Percentiles rank a stretch among this genome's conserved stretches.
Conservation (phyloP, 1,139 yeast genomes). For the Saccharomycopsis hybrid region DNA sequence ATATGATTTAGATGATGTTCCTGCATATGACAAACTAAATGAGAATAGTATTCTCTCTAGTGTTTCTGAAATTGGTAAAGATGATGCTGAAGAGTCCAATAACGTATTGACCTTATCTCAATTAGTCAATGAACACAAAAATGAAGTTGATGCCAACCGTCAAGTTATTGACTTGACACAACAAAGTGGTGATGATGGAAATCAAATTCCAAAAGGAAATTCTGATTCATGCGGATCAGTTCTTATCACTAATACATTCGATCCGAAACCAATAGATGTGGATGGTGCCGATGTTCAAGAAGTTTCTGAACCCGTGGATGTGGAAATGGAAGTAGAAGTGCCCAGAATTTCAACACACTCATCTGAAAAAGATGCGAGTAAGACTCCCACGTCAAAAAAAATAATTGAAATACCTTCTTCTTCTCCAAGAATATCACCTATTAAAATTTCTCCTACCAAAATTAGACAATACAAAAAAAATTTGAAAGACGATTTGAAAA, state of each 20-base stretch:
- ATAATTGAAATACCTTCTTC: constrained; percentile 15
- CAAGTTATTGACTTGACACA: constrained; percentile 6
- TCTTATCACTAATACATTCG: background rate
- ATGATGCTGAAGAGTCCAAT: background rate
- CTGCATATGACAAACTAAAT: background rate
- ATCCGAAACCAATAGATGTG: no score
- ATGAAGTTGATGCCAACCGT: background rate
- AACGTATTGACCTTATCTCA: constrained; percentile 16
- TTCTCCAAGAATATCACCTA: constrained; percentile 18
- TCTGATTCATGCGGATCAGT: background rate
- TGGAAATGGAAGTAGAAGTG: no score
- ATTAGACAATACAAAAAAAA: constrained; percentile 1
- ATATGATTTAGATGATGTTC: constrained; percentile 9
- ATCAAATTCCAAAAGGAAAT: background rate
- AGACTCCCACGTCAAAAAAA: background rate
- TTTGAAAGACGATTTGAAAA: background rate
- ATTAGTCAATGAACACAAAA: constrained; percentile 2
- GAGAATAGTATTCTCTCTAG: background rate
- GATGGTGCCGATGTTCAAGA: no score
- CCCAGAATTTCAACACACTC: no score
- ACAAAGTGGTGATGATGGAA: constrained; percentile 1
- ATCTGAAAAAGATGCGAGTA: no score
- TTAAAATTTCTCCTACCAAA: constrained; percentile 11
- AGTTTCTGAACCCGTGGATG: no score
- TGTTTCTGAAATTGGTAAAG: constrained; percentile 1